These are phyloP conservation scores for Hysterangium stoloniferum DNA, from an alignment of 768 basidiomycete genomes.

Conservation along the genomic window DNA sequence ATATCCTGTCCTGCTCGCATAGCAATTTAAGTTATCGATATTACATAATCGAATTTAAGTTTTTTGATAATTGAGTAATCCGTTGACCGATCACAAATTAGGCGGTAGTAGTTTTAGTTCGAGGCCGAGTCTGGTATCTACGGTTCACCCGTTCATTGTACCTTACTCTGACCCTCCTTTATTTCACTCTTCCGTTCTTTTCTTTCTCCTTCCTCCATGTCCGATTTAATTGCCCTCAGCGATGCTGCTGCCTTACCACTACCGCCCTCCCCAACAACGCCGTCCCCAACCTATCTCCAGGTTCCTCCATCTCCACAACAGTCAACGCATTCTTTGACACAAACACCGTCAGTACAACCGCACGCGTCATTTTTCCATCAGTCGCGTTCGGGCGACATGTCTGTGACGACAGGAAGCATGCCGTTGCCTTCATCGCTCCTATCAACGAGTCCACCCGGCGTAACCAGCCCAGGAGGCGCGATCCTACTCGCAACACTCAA, in stretches of 20 bases:
- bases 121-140: neutral
- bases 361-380: constrained; percentile 75
- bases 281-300: neutral
- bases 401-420: constrained; percentile 31
- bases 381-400: constrained; percentile 37
- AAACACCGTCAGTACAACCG: constrained; percentile 39
- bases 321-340: neutral
- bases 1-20: too few relatives aligned
- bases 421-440: constrained; percentile 27
- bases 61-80: constrained; percentile 7
- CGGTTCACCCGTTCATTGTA: neutral
- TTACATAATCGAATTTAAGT: too few relatives aligned
- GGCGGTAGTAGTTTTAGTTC: neutral
- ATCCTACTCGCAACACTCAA: constrained; percentile 8
- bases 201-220: neutral
- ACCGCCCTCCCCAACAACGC: constrained; percentile 4
- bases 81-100: neutral
- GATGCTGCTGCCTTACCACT: neutral
- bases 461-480: constrained; percentile 1
- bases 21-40: too few relatives aligned
- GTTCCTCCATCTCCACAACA: neutral
- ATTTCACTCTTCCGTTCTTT: neutral
- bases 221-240: neutral
- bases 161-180: neutral
- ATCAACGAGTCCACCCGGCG: neutral